Conservation (phyloP, 495 filamentous ascomycete genomes). For the Xylaria telfairii region DNA sequence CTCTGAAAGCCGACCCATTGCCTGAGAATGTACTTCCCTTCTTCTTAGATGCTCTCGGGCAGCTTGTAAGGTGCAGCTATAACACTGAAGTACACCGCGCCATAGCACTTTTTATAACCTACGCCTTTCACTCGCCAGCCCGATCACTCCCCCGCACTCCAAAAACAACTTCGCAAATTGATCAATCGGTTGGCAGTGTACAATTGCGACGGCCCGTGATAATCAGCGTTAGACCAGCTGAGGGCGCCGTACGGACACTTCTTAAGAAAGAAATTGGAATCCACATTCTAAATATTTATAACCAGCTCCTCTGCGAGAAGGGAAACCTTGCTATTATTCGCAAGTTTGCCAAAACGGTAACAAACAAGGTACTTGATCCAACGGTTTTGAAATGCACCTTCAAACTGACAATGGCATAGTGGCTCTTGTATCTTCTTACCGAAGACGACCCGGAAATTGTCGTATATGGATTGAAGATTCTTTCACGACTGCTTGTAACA, state of each 20-base stretch:
- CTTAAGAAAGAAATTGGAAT: slow-evolving; percentile 70
- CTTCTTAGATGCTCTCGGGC: slow-evolving; percentile 78
- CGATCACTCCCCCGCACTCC: slow-evolving; percentile 59
- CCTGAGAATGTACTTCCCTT: slow-evolving; percentile 69
- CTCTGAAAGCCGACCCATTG: slow-evolving; percentile 83
- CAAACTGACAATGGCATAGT: slow-evolving; percentile 64
- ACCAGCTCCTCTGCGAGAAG: slow-evolving; percentile 79
- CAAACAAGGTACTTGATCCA: slow-evolving; percentile 78
- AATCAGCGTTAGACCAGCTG: slow-evolving; percentile 30
- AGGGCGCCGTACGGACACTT: slow-evolving; percentile 35
- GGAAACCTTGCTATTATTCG: slow-evolving; percentile 69
- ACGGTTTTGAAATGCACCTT: slow-evolving; percentile 29
- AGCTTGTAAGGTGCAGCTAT: slow-evolving; percentile 76
- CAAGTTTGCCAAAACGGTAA: slow-evolving; percentile 93
- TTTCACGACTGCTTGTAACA: slow-evolving; percentile 81
- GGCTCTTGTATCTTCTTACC: slow-evolving; percentile 91
- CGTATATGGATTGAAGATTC: slow-evolving; percentile 79
- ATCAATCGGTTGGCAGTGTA: slow-evolving; percentile 37
- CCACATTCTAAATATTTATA: slow-evolving; percentile 80
- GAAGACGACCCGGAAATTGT: slow-evolving; percentile 86
- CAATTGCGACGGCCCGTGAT: slow-evolving; percentile 43
- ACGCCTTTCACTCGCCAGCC: slow-evolving; percentile 75
- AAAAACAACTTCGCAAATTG: slow-evolving; percentile 44
- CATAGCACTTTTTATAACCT: slow-evolving; percentile 92
- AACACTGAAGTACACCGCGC: slow-evolving; percentile 83